Evolutionary conservation across 1,284 basidiomycete genomes (phyloP), one percentile per base, ranked within the genome.

Genomic region (Rhodotorula glutinis): DNA sequence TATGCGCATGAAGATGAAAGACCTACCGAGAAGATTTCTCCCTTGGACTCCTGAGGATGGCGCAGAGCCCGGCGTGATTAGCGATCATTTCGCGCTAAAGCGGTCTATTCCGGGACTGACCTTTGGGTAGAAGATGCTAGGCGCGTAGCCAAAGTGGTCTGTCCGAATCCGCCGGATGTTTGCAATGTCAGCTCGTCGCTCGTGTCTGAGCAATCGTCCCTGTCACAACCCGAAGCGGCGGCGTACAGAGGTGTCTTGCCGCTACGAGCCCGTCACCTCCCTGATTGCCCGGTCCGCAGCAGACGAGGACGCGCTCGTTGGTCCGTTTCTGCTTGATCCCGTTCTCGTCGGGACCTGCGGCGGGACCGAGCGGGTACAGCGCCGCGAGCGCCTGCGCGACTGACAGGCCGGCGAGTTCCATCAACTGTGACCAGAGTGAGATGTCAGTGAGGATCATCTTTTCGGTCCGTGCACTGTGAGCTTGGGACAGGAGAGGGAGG

Each of bases 391-490:
- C 86, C 79, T 95, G 91, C 0, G 96, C 96, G 76, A 95, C 97
- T 0, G 95, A 88, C 21, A 98, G 82, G 0, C 96, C 96, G n/a
- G 96, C 96, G 4, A 99, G 85, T 77, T 99, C 95, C 94, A 98
- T 98, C 38, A 99, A 82, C 90, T 96, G 78, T 4, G 21, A 11
- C 23, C 7, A 11, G 8, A 21, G 21, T 44, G 11, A 38, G 33
- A 11, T 38, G 33, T 38, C 33, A 38, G 33, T 38, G 33, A 38
- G 33, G 33, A n/a, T n/a, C n/a, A n/a, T n/a, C n/a, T n/a, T 38
- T 38, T 11, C 33, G 33, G 33, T 38, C 33, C 33, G 33, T 11
- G 33, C 33, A 38, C 5, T n/a, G n/a, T n/a, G n/a, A n/a, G n/a
- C n/a, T n/a, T n/a, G n/a, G n/a, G n/a, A n/a, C n/a, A n/a, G n/a